These are phyloP conservation scores for Salix koriyanagi DNA, from an alignment of 345 rosid species.

Conservation along the genomic window DNA sequence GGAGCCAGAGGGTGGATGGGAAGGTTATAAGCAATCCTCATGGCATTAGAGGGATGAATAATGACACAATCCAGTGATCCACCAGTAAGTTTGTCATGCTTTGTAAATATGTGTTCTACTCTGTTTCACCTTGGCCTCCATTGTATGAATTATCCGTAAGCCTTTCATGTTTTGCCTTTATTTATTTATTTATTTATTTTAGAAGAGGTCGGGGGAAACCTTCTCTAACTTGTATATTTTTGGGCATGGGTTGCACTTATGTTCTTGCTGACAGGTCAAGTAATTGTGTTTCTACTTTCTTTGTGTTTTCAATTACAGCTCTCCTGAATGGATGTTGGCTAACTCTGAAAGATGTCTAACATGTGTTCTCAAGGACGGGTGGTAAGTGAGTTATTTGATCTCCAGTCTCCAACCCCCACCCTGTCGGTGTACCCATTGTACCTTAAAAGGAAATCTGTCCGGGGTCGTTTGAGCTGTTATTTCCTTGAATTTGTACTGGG, in stretches of 20 bases:
- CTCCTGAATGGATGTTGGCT: slow-evolving; percentile 28
- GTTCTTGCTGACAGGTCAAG: not conserved
- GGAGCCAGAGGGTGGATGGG: slow-evolving; percentile 94
- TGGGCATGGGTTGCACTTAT: not conserved
- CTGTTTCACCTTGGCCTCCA: not conserved
- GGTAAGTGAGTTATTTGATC: slow-evolving; percentile 51
- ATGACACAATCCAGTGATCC: not conserved
- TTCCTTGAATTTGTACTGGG: slow-evolving; percentile 39
- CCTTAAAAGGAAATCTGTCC: slow-evolving; percentile 19
- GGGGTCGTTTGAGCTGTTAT: slow-evolving; percentile 29
- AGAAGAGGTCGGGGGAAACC: not conserved
- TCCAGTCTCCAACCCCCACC: slow-evolving; percentile 41
- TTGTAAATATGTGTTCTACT: not conserved
- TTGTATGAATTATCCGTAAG: not conserved
- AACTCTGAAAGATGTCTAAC: slow-evolving; percentile 36
- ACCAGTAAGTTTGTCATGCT: slow-evolving; percentile 33
- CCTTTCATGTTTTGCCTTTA: not conserved
- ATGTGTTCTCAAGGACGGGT: slow-evolving; percentile 37
- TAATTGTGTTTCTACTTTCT: not conserved
- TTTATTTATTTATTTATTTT: not conserved
- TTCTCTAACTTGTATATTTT: not conserved
- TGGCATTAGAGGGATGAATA: slow-evolving; percentile 70
- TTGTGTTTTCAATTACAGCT: slow-evolving; percentile 26
- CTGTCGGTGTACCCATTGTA: slow-evolving; percentile 28
- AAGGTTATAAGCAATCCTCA: slow-evolving; percentile 67